Conservation (phyloP, 108 stramenopile genomes). For the Nitzschia palea region DNA sequence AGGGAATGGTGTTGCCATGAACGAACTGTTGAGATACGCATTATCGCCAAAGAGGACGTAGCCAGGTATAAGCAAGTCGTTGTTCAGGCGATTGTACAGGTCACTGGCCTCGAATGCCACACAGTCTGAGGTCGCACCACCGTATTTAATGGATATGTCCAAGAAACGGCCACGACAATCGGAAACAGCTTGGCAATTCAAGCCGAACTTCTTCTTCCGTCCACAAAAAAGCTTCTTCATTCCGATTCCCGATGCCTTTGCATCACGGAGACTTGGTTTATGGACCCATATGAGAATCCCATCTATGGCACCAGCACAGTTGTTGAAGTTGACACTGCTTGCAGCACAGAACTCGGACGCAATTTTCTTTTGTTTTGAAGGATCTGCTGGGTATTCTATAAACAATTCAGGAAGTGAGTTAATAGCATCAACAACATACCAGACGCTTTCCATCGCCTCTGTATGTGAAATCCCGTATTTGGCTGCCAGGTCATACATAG, state of each 20-base stretch:
- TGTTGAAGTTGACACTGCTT: not conserved
- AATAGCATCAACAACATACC: not conserved
- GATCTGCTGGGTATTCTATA: not conserved
- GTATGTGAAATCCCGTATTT: not conserved
- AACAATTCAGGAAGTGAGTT: not conserved
- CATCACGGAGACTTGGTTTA: not conserved
- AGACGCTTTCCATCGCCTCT: not conserved
- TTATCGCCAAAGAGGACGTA: not conserved
- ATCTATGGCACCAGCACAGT: not conserved
- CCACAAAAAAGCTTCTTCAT: not conserved
- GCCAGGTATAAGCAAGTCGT: not conserved
- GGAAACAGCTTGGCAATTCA: not conserved
- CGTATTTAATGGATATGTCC: not conserved
- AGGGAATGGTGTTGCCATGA: not conserved
- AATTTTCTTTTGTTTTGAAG: not conserved
- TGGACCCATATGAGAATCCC: not conserved
- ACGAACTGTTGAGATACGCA: not conserved
- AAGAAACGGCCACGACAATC: not conserved
- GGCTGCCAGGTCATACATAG: no score
- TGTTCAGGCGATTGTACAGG: not conserved
- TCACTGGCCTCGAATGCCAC: not conserved
- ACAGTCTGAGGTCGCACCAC: not conserved
- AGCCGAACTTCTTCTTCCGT: not conserved
- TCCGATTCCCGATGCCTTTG: not conserved
- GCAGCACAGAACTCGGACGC: not conserved